Base-by-base conservation (phyloP, 73 alveolate species). In the Tetrahymena elliotti region DNA sequence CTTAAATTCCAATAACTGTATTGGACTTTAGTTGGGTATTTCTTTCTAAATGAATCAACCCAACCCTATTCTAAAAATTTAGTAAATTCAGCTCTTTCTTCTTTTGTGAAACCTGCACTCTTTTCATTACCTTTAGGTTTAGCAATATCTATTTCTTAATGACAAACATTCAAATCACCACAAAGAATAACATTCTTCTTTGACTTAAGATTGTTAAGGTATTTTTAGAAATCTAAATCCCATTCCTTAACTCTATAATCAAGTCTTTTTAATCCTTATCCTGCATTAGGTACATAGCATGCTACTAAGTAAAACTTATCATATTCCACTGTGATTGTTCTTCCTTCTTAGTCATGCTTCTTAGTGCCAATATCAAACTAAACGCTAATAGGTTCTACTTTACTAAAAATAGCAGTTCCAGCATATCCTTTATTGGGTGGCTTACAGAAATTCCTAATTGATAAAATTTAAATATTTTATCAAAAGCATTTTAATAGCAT, bases 101-200 rank as follows among this genome's bases (percentile, higher is more conserved):
- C 97, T 92, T 40, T 37, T 24, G 99, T 97, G 95, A 96, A 98
- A 40, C 99, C 99, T 39, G 99, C 98, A 93, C 95, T 53, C 94
- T 96, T 97, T 35, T 97, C 98, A 93, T 97, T 97, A 36, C 97
- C 97, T 94, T 95, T 96, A 12, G 99, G 99, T 53, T 98, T 98
- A 95, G 95, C 98, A 27, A 98, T 95, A 95, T 98, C 99, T 13
- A 98, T 98, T 34, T 98, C 99, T 53, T 97, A 84, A 95, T 97
- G 99, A 27, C 99, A 98, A 39, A 98, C 99, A 94, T 98, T 98
- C 96, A 98, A 93, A 95, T 98, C 99, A 47, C 99, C 99, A 52
- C 97, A 84, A 40, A 97, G 35, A 6, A 98, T 95, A 6, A 97
- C 96, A 18, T 97, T 97, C 95, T 98, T 98, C 38, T 95, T 95